Base-by-base conservation (phyloP, 169 alveolate species). In the Cryptosporidium canis region DNA sequence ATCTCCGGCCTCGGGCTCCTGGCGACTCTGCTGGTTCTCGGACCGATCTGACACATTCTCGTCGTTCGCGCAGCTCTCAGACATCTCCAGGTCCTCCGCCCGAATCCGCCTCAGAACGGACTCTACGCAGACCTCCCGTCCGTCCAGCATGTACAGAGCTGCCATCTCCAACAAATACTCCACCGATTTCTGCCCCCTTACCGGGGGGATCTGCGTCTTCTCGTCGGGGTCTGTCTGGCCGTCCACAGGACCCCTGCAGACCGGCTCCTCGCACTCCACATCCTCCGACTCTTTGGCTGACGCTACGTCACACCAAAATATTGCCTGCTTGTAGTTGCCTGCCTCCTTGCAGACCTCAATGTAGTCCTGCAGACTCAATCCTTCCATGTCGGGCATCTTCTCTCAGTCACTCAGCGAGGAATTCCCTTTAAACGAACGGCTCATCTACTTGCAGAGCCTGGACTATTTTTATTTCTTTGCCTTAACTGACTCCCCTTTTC, bases 241-340 rank as follows among this genome's bases (percentile, higher is more conserved):
- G 24, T 14, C 67, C 44, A 53, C 11, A 0, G 21, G 14, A 37
- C 24, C 70, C 14, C 29, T 55, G 5, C 45, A 21, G 45, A 21
- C 12, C 21, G 33, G 1, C 9, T 3, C n/a, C 6, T 35, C 45
- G 24, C 53, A 35, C 35, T 44, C 55, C 9, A 37, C 12, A 24
- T 66, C 43, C 41, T 66, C 83, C 7, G 63, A 43, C 24, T 31
- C 70, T 6, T 63, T 39, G 14, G 85, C 43, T 16, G 67, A 71
- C 35, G 56, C 70, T 21, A 71, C 1, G 53, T 71, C 85, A 71
- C 68, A 71, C 85, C 85, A 71, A 55, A 71, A 71, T 71, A 71
- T 71, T 12, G 70, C 66, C 18, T 71, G 85, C 21, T 33, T 71
- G 41, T 71, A 71, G 39, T 71, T 71, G 14, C 85, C 85, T 45